Conservation (phyloP, 164 flowering plant genomes). For the Stephania cephalantha region DNA sequence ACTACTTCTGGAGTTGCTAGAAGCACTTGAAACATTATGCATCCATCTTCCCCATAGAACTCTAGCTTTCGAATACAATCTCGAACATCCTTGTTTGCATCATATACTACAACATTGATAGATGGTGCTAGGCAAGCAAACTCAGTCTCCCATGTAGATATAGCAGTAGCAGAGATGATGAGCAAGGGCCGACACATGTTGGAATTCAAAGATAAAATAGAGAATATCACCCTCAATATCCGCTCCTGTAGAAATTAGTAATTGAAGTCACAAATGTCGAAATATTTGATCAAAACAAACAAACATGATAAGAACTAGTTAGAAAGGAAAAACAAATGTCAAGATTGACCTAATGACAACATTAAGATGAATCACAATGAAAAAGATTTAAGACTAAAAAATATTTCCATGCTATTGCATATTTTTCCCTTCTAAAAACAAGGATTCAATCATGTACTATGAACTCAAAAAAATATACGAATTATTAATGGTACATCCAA, state of each 20-base stretch:
- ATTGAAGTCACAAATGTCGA: not conserved
- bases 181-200: constrained; percentile 50
- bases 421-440: not conserved
- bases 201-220: constrained; percentile 40
- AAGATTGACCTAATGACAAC: not conserved
- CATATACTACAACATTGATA: constrained; percentile 48
- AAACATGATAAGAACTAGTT: not conserved
- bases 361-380: too few species aligned
- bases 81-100: constrained; percentile 43
- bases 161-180: constrained; percentile 35
- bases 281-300: not conserved
- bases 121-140: constrained; percentile 49
- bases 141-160: constrained; percentile 59
- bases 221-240: constrained; percentile 34
- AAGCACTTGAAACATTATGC: constrained; percentile 57
- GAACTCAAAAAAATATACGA: too few species aligned
- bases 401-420: not conserved
- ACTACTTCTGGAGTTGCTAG: constrained; percentile 46
- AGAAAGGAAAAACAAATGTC: not conserved
- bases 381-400: not conserved
- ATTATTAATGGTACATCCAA: too few species aligned
- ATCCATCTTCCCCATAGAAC: constrained; percentile 51
- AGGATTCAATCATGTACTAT: not conserved
- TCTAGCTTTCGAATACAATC: constrained; percentile 43
- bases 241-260: constrained; percentile 49